A percentile compares a stretch with the other conserved stretches of the same genome.
Conservation (phyloP, 257 asterid genomes). For the Avicennia marina region DNA sequence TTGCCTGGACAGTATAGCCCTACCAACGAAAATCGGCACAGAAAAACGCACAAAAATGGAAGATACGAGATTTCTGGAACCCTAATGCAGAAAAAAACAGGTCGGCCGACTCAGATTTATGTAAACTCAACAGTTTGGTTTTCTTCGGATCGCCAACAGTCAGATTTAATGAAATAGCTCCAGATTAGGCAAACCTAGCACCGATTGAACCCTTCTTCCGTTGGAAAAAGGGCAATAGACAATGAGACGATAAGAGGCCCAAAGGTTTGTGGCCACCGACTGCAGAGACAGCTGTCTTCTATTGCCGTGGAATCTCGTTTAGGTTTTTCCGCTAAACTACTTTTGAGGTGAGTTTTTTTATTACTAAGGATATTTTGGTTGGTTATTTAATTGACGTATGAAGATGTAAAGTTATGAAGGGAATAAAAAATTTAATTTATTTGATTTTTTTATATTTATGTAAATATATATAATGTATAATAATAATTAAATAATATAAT, state of each 20-base stretch:
- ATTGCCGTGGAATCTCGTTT: not conserved
- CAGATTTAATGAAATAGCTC: not conserved
- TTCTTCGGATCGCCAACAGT: not conserved
- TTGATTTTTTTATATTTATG: no score
- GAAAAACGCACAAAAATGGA: not conserved
- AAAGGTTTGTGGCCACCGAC: slow-evolving; percentile 29
- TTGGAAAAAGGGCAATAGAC: not conserved
- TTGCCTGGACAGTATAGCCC: slow-evolving; percentile 31
- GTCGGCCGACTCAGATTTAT: slow-evolving; percentile 25
- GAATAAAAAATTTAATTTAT: no score
- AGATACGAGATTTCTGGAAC: not conserved
- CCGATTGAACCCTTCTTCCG: not conserved
- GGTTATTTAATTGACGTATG: no score
- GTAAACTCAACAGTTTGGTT: slow-evolving; percentile 7
- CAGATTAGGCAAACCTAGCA: slow-evolving; percentile 2
- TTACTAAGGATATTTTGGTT: no score
- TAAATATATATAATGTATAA: no score
- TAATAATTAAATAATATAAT: no score
- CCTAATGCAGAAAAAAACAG: not conserved
- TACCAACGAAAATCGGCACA: slow-evolving; percentile 15
- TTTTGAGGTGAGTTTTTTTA: slow-evolving; percentile 2
- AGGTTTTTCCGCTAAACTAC: slow-evolving; percentile 7
- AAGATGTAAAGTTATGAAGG: no score
- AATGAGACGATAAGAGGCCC: not conserved
- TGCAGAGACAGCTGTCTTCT: slow-evolving; percentile 16